phyloP scores from a whole-genome alignment of 164 flowering plant species.

The Liquidambar formosana region DNA sequence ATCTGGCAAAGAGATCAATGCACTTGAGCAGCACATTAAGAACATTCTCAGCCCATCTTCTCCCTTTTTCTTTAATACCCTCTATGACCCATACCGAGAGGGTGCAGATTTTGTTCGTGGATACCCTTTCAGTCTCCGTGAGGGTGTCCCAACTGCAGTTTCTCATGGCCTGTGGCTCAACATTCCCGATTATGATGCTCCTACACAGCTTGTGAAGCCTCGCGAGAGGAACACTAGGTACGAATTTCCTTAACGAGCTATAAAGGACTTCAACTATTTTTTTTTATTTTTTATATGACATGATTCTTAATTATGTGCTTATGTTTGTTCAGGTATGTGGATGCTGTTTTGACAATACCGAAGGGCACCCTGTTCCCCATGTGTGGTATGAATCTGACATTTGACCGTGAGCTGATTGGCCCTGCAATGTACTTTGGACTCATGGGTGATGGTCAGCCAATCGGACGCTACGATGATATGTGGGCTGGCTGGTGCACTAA shows the following conservation, averaged over 20 bases:
- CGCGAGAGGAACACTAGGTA: conserved; percentile 59
- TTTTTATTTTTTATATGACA: background rate
- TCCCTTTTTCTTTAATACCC: conserved; percentile 75
- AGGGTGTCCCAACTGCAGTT: conserved; percentile 78
- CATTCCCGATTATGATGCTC: conserved; percentile 77
- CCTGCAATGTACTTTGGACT: conserved; percentile 85
- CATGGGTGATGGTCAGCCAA: conserved; percentile 86
- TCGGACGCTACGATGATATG: conserved; percentile 79
- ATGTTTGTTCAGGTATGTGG: conserved; percentile 49
- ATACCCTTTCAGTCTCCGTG: conserved; percentile 78
- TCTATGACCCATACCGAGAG: conserved; percentile 64
- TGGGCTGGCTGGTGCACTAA: conserved; percentile 84
- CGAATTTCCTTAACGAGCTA: conserved; percentile 10
- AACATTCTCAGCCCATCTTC: conserved; percentile 66
- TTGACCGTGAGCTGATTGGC: conserved; percentile 69
- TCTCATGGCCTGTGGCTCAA: conserved; percentile 80
- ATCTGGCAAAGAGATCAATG: conserved; percentile 54
- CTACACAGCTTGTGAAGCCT: conserved; percentile 79
- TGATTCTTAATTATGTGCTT: background rate
- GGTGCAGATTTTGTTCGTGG: conserved; percentile 83
- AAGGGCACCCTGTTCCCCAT: conserved; percentile 75
- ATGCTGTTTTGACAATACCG: conserved; percentile 65
- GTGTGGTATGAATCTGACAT: conserved; percentile 74
- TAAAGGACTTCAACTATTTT: background rate
- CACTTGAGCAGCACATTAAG: conserved; percentile 72